A percentile compares a stretch with the other conserved stretches of the same genome.
phyloP scores from a whole-genome alignment of 305 asterid genomes.

The Rubia peregrina region DNA sequence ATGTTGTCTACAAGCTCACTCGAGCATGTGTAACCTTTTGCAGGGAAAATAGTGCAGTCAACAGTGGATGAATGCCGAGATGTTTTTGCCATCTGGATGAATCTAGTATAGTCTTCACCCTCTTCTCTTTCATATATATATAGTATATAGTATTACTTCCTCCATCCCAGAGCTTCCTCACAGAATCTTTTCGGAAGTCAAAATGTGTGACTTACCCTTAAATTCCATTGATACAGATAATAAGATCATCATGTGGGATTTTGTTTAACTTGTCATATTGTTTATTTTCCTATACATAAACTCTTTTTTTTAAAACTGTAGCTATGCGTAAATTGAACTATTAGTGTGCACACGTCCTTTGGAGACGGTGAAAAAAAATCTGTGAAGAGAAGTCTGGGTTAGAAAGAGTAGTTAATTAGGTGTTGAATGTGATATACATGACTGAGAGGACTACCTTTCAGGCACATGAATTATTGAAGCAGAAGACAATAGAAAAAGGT shows the following conservation, averaged over 20 bases:
- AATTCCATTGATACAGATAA: not conserved
- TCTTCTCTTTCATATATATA: constrained; percentile 16
- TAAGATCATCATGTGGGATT: not conserved
- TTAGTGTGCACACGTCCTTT: not conserved
- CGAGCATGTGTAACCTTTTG: constrained; percentile 23
- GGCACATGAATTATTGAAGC: constrained; percentile 78
- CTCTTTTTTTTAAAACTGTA: too few relatives aligned
- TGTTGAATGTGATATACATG: constrained; percentile 11
- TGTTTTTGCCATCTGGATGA: constrained; percentile 68
- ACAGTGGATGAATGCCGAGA: constrained; percentile 91
- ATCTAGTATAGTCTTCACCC: constrained; percentile 42
- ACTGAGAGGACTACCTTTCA: constrained; percentile 36
- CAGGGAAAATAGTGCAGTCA: constrained; percentile 97
- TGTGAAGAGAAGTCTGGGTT: not conserved
- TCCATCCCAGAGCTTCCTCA: not conserved
- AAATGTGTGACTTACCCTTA: not conserved
- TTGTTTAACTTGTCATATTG: not conserved
- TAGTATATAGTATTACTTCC: not conserved
- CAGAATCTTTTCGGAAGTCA: not conserved
- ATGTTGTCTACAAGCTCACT: constrained; percentile 2
- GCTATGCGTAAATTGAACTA: not conserved
- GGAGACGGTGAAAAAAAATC: not conserved
- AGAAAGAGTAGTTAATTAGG: constrained; percentile 15
- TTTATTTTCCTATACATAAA: too few relatives aligned
- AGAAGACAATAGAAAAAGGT: constrained; percentile 72